Conservation (phyloP, 192 early-diverging fungal species). For the Umbelopsis ramanniana region DNA sequence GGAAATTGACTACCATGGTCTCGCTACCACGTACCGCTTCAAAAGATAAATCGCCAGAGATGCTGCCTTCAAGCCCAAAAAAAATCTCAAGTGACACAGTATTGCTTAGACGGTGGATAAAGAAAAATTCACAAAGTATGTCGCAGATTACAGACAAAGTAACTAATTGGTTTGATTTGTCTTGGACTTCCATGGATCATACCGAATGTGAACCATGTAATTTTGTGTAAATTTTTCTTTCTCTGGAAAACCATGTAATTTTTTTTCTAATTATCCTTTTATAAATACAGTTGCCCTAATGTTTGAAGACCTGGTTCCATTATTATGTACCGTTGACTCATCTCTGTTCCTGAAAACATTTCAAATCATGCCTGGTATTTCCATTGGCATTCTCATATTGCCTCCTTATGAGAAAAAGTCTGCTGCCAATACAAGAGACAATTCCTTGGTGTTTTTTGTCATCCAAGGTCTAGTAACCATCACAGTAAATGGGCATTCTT, state of each 20-base stretch:
- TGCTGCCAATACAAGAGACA: neutral
- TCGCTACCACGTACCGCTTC: neutral
- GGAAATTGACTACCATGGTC: too few species aligned
- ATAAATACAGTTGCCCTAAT: neutral
- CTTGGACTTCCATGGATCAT: too few species aligned
- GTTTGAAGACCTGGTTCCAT: neutral
- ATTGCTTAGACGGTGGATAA: neutral
- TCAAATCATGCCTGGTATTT: neutral
- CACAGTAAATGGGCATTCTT: neutral
- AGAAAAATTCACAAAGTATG: too few species aligned
- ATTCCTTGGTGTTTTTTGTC: neutral
- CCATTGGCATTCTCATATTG: neutral
- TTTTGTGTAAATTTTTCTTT: too few species aligned
- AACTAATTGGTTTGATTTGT: too few species aligned
- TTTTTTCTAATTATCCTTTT: neutral
- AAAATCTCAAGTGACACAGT: neutral
- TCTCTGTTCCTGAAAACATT: slow-evolving; percentile 11
- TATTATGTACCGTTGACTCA: neutral
- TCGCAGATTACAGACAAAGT: too few species aligned
- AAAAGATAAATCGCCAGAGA: neutral
- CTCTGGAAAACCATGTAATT: too few species aligned
- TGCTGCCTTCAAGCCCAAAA: neutral
- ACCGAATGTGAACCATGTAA: too few species aligned
- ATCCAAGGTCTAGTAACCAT: neutral
- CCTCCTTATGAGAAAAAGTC: neutral